phyloP scores from a whole-genome alignment of 2,329 filamentous ascomycete species.

The Juglanconis oblonga region DNA sequence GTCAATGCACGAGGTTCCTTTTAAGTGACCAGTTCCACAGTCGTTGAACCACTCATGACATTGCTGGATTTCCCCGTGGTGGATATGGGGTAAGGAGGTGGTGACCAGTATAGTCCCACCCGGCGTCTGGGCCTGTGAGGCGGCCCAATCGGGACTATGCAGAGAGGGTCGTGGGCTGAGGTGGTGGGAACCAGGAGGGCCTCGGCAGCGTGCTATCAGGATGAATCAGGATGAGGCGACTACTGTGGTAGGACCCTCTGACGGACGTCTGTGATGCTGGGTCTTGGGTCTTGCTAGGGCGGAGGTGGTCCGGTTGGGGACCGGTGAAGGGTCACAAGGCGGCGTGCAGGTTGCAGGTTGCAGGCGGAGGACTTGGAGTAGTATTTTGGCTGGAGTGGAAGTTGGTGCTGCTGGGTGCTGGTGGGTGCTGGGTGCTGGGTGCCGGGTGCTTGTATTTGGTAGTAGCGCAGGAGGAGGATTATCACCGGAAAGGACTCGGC shows the following conservation, averaged over 20 bases:
- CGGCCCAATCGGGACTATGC: conserved; percentile 17
- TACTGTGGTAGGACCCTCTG: no score
- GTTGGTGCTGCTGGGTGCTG: no score
- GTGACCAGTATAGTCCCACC: neutral
- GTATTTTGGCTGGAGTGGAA: no score
- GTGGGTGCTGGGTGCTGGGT: no score
- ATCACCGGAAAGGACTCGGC: conserved; percentile 4
- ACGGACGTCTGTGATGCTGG: neutral
- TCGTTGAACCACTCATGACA: neutral
- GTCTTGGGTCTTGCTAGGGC: neutral
- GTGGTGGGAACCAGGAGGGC: neutral
- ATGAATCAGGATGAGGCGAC: neutral
- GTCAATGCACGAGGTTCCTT: neutral
- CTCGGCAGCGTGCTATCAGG: neutral
- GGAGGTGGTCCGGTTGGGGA: no score
- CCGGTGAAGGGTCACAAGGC: no score
- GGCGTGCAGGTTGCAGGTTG: no score
- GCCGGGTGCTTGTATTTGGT: no score
- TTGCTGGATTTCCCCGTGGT: neutral
- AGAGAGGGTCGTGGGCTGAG: conserved; percentile 8
- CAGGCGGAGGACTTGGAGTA: no score
- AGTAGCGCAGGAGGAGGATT: neutral
- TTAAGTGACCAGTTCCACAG: neutral
- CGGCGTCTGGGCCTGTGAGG: neutral
- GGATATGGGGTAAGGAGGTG: conserved; percentile 6